Percentiles rank a stretch among this genome's conserved stretches.
Conservation (phyloP, 805 yeast genomes). For the Starmerella etchellsii region DNA sequence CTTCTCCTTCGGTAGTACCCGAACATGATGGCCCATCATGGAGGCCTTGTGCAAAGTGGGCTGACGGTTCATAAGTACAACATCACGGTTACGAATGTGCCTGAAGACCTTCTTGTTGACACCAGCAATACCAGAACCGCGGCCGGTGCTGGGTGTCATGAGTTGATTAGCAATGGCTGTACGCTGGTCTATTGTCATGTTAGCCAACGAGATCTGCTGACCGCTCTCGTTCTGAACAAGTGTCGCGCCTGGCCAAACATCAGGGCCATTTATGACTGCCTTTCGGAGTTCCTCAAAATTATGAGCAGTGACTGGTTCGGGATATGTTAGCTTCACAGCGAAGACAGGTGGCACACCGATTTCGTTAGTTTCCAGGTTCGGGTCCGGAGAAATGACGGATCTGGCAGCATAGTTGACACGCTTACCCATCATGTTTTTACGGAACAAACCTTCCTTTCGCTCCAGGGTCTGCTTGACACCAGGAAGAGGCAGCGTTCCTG, state of each 20-base stretch:
- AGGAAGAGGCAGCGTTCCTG: slow-evolving; percentile 66
- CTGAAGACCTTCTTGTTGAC: slow-evolving; percentile 87
- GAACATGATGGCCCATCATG: slow-evolving; percentile 98
- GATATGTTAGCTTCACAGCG: slow-evolving; percentile 88
- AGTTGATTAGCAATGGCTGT: slow-evolving; percentile 90
- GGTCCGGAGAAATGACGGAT: slow-evolving; percentile 98
- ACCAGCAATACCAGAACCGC: slow-evolving; percentile 8
- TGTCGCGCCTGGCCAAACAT: slow-evolving; percentile 96
- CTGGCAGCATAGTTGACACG: slow-evolving; percentile 99
- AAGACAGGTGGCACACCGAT: slow-evolving; percentile 99
- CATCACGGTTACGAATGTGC: slow-evolving; percentile 88
- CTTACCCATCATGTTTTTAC: slow-evolving; percentile 99
- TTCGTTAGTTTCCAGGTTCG: slow-evolving; percentile 92
- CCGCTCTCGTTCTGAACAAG: slow-evolving; percentile 96
- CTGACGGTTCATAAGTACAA: slow-evolving; percentile 96
- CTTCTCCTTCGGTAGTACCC: slow-evolving; percentile 95
- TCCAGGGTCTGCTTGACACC: slow-evolving; percentile 97
- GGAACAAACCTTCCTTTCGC: slow-evolving; percentile 89
- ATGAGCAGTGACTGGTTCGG: slow-evolving; percentile 92
- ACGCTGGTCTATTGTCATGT: slow-evolving; percentile 88
- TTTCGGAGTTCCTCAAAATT: slow-evolving; percentile 82
- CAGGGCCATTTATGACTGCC: slow-evolving; percentile 96
- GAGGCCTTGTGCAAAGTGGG: slow-evolving; percentile 98
- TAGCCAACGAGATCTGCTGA: slow-evolving; percentile 59
- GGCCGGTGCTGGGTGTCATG: slow-evolving; percentile 50